phyloP scores from a whole-genome alignment of 352 stramenopile species.

The Phytophthora megakarya region DNA sequence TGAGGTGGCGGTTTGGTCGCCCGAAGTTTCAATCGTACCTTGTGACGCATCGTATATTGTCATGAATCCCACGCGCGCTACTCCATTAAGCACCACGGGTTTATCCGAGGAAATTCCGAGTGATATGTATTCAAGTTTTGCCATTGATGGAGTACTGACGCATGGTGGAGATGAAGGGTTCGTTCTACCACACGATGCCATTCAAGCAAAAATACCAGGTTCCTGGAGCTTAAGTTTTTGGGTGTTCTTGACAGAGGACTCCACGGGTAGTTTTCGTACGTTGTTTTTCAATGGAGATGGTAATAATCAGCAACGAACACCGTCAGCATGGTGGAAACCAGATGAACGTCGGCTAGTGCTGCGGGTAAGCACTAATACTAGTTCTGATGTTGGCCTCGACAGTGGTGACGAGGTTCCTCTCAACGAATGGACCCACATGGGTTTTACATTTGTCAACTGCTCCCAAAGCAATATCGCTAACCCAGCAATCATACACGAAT shows the following conservation, averaged over 20 bases:
- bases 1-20: constrained; percentile 24
- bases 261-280: constrained; percentile 64
- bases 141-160: constrained; percentile 52
- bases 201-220: constrained; percentile 37
- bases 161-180: constrained; percentile 55
- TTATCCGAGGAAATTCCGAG: background rate
- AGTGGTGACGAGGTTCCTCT: constrained; percentile 48
- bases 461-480: constrained; percentile 16
- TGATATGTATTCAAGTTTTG: constrained; percentile 36
- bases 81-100: background rate
- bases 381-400: constrained; percentile 65
- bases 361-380: constrained; percentile 61
- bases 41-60: constrained; percentile 33
- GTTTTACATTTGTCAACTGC: constrained; percentile 73
- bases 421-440: constrained; percentile 70
- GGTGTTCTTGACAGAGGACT: constrained; percentile 58
- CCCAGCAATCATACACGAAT: background rate
- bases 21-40: constrained; percentile 12
- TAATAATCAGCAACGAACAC: constrained; percentile 64
- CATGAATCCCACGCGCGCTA: constrained; percentile 9
- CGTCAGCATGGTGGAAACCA: constrained; percentile 84
- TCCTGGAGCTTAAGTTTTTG: constrained; percentile 78
- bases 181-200: constrained; percentile 43
- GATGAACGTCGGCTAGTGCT: constrained; percentile 64
- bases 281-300: constrained; percentile 88